These are phyloP conservation scores for Coniosporium apollinis DNA, from an alignment of 495 filamentous ascomycete species.

Conservation along the genomic window DNA sequence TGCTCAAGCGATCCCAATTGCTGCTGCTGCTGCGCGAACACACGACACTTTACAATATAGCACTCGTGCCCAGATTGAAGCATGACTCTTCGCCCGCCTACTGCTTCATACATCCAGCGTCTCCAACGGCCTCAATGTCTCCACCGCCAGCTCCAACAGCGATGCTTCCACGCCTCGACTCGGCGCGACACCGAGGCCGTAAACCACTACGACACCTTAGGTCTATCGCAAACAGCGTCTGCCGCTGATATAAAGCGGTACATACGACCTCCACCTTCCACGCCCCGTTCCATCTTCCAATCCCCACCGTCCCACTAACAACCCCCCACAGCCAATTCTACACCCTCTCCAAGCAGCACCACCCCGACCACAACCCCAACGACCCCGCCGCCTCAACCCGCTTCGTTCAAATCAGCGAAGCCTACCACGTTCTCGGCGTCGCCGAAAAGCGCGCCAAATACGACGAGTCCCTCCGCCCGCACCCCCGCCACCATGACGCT, in stretches of 20 bases:
- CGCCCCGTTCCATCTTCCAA: not conserved
- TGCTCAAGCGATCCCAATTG: no score
- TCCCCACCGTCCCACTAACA: constrained; percentile 1
- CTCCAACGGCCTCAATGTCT: not conserved
- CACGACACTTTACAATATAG: no score
- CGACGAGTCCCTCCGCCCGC: constrained; percentile 45
- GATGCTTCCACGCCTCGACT: constrained; percentile 19
- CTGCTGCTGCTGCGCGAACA: no score
- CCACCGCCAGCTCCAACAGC: not conserved
- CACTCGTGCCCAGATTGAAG: not conserved
- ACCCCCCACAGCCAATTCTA: constrained; percentile 57
- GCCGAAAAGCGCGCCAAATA: constrained; percentile 57
- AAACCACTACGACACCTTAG: constrained; percentile 74
- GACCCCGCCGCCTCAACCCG: constrained; percentile 55
- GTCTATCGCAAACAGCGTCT: constrained; percentile 50
- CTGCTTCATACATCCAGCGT: not conserved
- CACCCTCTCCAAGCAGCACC: constrained; percentile 75
- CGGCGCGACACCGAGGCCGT: constrained; percentile 8
- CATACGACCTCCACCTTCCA: constrained; percentile 2
- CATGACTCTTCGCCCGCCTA: not conserved
- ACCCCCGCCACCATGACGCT: not conserved
- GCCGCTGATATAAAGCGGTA: constrained; percentile 73
- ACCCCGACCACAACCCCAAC: constrained; percentile 76
- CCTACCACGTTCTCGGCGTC: constrained; percentile 64
- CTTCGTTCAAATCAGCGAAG: constrained; percentile 75